phyloP scores from a whole-genome alignment of 495 filamentous ascomycete species.

The Penicillium daleae region DNA sequence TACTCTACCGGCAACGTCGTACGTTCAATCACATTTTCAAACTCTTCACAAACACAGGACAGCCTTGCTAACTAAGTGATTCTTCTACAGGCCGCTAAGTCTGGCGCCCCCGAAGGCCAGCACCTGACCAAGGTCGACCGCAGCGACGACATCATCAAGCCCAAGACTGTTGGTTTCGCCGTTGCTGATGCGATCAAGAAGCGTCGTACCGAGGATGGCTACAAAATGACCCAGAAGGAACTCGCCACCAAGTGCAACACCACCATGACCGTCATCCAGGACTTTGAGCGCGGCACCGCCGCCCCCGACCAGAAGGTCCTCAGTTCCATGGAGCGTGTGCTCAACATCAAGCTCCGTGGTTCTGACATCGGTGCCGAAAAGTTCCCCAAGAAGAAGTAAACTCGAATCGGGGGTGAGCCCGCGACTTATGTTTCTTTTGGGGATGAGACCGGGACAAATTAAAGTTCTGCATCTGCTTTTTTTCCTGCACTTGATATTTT shows the following conservation, averaged over 20 bases:
- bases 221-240: conserved; percentile 96
- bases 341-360: conserved; percentile 85
- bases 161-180: conserved; percentile 79
- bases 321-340: conserved; percentile 75
- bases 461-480: conserved; percentile 27
- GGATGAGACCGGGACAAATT: conserved; percentile 29
- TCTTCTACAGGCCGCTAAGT: conserved; percentile 54
- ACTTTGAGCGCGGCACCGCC: conserved; percentile 83
- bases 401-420: conserved; percentile 33
- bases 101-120: conserved; percentile 78
- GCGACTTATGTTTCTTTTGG: conserved; percentile 30
- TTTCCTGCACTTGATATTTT: conserved; percentile 23
- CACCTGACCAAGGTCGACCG: conserved; percentile 98
- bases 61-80: conserved; percentile 9
- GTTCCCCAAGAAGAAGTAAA: conserved; percentile 72
- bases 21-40: conserved; percentile 43
- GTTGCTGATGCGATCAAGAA: conserved; percentile 83
- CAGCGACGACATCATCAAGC: conserved; percentile 95
- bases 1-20: conserved; percentile 75
- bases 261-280: conserved; percentile 74
- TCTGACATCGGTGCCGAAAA: conserved; percentile 74
- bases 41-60: not conserved
- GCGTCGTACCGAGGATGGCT: conserved; percentile 69
- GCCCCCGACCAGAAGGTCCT: conserved; percentile 86
- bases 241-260: conserved; percentile 94